Evolutionary conservation across 1,284 basidiomycete genomes (phyloP).

Genomic region (Farysia itapuensis): DNA sequence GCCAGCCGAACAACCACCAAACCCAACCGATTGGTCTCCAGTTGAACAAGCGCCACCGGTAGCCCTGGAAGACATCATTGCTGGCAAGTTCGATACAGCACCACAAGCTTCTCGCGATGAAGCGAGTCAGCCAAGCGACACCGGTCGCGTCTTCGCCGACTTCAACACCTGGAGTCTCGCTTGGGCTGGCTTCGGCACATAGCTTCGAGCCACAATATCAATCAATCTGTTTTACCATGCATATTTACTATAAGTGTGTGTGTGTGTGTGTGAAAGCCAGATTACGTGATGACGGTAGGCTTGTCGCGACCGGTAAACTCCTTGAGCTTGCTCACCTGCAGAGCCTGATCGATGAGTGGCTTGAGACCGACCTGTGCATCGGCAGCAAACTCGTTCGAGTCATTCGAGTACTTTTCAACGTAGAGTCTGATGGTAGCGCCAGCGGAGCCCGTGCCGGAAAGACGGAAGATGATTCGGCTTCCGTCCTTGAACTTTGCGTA

Average conservation of each 20-base stretch:
- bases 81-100: slow-evolving; percentile 6
- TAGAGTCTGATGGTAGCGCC: slow-evolving; percentile 75
- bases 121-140: neutral
- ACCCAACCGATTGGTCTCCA: neutral
- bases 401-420: slow-evolving; percentile 77
- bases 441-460: slow-evolving; percentile 91
- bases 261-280: neutral
- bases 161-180: slow-evolving; percentile 53
- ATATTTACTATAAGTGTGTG: neutral
- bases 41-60: slow-evolving; percentile 1
- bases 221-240: too few species aligned
- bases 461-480: slow-evolving; percentile 87
- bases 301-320: slow-evolving; percentile 81
- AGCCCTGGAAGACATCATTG: slow-evolving; percentile 2
- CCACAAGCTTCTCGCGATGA: slow-evolving; percentile 2
- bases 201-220: neutral
- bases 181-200: slow-evolving; percentile 59
- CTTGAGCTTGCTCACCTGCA: slow-evolving; percentile 78
- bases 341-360: slow-evolving; percentile 91
- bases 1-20: neutral
- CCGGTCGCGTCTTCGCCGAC: slow-evolving; percentile 18
- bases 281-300: slow-evolving; percentile 89
- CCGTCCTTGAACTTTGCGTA: slow-evolving; percentile 89
- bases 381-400: slow-evolving; percentile 72
- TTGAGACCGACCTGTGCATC: slow-evolving; percentile 86